Base-by-base conservation (phyloP, 306 rosid species). In the Trifolium pratense region DNA sequence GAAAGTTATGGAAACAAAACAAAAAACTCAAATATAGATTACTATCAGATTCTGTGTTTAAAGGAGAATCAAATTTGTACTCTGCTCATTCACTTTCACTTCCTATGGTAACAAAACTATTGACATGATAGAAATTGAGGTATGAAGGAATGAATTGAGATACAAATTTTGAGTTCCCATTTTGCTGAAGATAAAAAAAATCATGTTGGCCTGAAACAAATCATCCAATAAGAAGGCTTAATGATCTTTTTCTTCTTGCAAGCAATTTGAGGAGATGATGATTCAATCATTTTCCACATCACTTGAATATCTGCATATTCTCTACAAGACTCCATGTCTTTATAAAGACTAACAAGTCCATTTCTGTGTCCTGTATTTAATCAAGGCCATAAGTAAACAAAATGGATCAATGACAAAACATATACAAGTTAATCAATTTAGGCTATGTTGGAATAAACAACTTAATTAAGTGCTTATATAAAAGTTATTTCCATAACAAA, bases 221-320 rank as follows among this genome's bases (percentile, higher is more conserved):
- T 63, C 61, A 74, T 58, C 85, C 87, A 81, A 46, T 58, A 55
- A 7, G 84, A 68, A 67, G 82, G 69, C 15, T 72, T 71, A 16
- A 62, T 79, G 36, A 36, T 74, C 32, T 55, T 73, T 23, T 48
- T 72, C 64, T 42, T 83, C 71, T 31, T 75, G 61, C 56, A 51
- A 31, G 58, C 75, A 59, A 57, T 58, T 64, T 74, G 88, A 68
- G 87, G 59, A 70, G 80, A 75, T 68, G 85, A 86, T 76, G 92
- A 88, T 48, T 94, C 96, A 73, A 94, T 79, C 67, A 94, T 91
- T 84, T 85, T 84, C 98, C 97, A 93, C 98, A 93, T 93, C 52
- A 91, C 92, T 76, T 73, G 84, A 61, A 91, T 91, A 79, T 93
- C 98, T 81, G 39, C 83, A 78, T 89, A 89, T 75, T 91, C 98